Conservation (phyloP, 371 early-diverging fungal genomes). For the Syncephalastrum racemosum region DNA sequence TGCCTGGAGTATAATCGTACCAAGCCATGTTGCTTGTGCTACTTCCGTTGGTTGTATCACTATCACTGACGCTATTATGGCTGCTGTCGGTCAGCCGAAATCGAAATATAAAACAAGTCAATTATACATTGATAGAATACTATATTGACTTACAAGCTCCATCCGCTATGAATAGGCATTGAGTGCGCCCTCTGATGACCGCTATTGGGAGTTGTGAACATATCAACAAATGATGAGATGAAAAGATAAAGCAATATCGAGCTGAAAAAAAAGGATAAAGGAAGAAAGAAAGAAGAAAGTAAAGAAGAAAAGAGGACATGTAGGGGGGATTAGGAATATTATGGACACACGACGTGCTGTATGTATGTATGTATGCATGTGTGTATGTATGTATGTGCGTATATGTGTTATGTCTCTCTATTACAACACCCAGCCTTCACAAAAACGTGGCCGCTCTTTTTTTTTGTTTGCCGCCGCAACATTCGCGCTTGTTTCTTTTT, state of each 20-base stretch:
- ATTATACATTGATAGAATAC: neutral
- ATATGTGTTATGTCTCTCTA: constrained; percentile 1
- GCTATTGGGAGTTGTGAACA: neutral
- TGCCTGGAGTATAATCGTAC: neutral
- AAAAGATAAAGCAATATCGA: neutral
- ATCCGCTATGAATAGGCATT: constrained; percentile 10
- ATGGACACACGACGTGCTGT: constrained; percentile 1
- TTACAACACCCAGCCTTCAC: constrained; percentile 1
- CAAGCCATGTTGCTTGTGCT: neutral
- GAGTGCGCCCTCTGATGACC: constrained; percentile 16
- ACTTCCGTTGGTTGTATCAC: constrained; percentile 3
- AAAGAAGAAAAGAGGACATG: neutral
- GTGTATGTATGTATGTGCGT: no score
- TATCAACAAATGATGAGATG: neutral
- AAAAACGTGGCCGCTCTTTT: constrained; percentile 1
- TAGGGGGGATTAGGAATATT: neutral
- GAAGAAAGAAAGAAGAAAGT: neutral
- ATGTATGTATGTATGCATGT: neutral
- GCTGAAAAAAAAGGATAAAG: constrained; percentile 1
- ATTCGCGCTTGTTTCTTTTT: no score
- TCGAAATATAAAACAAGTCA: neutral
- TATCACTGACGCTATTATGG: neutral
- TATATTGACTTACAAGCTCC: neutral
- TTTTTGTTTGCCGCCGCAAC: no score
- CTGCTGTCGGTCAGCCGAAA: no score